A percentile compares a stretch with the other conserved stretches of the same genome.
Conservation (phyloP, 2,329 filamentous ascomycete genomes). For the Rugonectria rugulosa region DNA sequence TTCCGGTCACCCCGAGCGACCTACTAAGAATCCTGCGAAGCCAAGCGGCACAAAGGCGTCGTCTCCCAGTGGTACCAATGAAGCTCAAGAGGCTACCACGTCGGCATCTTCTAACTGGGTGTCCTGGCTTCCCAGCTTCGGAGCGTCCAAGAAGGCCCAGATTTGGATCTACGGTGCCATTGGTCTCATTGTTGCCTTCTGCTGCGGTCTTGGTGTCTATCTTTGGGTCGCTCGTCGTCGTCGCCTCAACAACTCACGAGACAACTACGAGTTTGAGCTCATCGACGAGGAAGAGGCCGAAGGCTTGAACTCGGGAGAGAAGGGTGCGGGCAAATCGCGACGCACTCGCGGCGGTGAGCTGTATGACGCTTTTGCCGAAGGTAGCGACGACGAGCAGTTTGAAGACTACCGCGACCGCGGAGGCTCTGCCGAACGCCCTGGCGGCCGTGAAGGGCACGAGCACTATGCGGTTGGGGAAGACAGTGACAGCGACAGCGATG, state of each 20-base stretch:
- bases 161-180: slow-evolving; percentile 92
- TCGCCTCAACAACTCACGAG: slow-evolving; percentile 76
- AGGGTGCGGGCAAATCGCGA: slow-evolving; percentile 53
- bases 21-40: slow-evolving; percentile 56
- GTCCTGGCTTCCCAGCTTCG: slow-evolving; percentile 90
- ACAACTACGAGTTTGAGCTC: slow-evolving; percentile 94
- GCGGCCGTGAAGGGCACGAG: slow-evolving; percentile 46
- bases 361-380: slow-evolving; percentile 97
- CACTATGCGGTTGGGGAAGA: slow-evolving; percentile 61
- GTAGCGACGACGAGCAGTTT: slow-evolving; percentile 71
- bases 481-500: slow-evolving; percentile 45
- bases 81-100: slow-evolving; percentile 47
- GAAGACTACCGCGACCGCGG: slow-evolving; percentile 51
- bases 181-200: slow-evolving; percentile 86
- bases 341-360: slow-evolving; percentile 81
- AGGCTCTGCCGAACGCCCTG: slow-evolving; percentile 41
- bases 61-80: slow-evolving; percentile 41
- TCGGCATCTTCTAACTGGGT: slow-evolving; percentile 75
- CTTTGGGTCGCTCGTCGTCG: slow-evolving; percentile 81
- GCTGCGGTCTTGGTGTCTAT: slow-evolving; percentile 80
- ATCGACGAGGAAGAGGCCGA: slow-evolving; percentile 81
- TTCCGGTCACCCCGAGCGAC: slow-evolving; percentile 71
- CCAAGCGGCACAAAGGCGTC: slow-evolving; percentile 43
- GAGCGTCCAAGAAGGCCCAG: slow-evolving; percentile 84
- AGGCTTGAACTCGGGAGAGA: slow-evolving; percentile 58